These are phyloP conservation scores for Russula compacta DNA, from an alignment of 768 basidiomycete genomes.

Conservation along the genomic window DNA sequence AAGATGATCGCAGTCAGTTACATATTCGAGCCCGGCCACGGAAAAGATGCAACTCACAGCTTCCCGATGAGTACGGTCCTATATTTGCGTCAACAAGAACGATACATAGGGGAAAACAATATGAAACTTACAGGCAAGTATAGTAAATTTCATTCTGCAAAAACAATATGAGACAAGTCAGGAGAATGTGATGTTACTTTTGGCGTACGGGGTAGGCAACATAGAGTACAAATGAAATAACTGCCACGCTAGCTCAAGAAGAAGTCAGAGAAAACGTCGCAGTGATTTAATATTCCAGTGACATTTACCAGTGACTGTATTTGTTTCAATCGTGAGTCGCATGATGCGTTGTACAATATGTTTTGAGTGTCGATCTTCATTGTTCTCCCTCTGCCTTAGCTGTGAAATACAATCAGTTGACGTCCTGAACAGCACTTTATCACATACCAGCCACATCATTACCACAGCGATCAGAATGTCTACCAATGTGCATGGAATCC, in stretches of 20 bases:
- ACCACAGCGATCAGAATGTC: constrained; percentile 8
- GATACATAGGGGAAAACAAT: neutral
- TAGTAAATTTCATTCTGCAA: constrained; percentile 12
- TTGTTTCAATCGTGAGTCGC: constrained; percentile 24
- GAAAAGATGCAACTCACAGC: constrained; percentile 2
- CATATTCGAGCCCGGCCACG: neutral
- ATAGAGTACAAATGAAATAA: constrained; percentile 2
- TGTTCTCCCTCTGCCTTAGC: neutral
- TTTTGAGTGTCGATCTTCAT: neutral
- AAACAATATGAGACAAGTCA: too few species aligned
- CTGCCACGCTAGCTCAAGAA: constrained; percentile 1
- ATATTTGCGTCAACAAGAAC: neutral
- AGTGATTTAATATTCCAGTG: neutral
- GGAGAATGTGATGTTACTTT: too few species aligned
- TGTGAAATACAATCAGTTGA: neutral
- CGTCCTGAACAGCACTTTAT: too few species aligned
- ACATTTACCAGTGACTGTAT: constrained; percentile 16
- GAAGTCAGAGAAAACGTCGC: neutral
- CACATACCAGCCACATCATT: constrained; percentile 5
- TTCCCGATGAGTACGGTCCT: constrained; percentile 21
- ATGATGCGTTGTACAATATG: constrained; percentile 21
- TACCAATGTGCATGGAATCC: neutral
- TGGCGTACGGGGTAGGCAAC: constrained; percentile 5
- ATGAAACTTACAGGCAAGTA: constrained; percentile 1
- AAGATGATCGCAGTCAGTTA: neutral